phyloP scores from a whole-genome alignment of 768 basidiomycete genomes.

The Clitopilus hobsonii region DNA sequence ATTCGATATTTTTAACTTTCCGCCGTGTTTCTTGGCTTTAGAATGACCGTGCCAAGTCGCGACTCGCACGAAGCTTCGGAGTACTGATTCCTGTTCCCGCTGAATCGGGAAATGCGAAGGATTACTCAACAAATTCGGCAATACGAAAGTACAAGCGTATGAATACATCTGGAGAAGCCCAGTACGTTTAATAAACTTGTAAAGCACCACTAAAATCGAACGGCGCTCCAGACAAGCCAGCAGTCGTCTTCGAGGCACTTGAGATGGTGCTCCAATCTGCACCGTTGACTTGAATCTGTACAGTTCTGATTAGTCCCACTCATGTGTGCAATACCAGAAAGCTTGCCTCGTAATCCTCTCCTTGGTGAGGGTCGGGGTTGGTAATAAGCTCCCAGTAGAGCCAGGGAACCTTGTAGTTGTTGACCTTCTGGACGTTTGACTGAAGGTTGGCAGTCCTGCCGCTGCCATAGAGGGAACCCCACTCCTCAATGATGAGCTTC shows the following conservation, averaged over 20 bases:
- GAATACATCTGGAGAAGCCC: not conserved
- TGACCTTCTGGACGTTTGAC: slow-evolving; percentile 26
- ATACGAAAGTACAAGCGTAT: not conserved
- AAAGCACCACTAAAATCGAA: slow-evolving; percentile 19
- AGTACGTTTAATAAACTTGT: not conserved
- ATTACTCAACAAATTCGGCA: slow-evolving; percentile 13
- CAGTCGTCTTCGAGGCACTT: slow-evolving; percentile 6
- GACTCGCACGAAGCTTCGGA: too few relatives aligned
- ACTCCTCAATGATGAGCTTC: slow-evolving; percentile 31
- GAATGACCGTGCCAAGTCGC: too few relatives aligned
- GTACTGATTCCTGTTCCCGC: too few relatives aligned
- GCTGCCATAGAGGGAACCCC: slow-evolving; percentile 24
- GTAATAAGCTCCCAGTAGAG: slow-evolving; percentile 34
- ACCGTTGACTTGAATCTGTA: slow-evolving; percentile 17
- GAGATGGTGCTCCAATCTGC: slow-evolving; percentile 16
- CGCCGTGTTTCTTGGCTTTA: too few relatives aligned
- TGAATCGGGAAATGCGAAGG: too few relatives aligned
- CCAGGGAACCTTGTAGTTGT: slow-evolving; percentile 30
- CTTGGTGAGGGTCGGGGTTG: slow-evolving; percentile 28
- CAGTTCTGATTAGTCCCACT: not conserved
- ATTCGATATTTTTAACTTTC: too few relatives aligned
- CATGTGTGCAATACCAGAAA: not conserved
- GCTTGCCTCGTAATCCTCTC: slow-evolving; percentile 19
- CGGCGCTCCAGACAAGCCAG: slow-evolving; percentile 12
- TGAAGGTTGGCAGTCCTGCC: slow-evolving; percentile 28